Evolutionary conservation across 208 protist species (phyloP), one percentile per base, ranked within the genome.

Genomic region (Acanthamoeba healyi): DNA sequence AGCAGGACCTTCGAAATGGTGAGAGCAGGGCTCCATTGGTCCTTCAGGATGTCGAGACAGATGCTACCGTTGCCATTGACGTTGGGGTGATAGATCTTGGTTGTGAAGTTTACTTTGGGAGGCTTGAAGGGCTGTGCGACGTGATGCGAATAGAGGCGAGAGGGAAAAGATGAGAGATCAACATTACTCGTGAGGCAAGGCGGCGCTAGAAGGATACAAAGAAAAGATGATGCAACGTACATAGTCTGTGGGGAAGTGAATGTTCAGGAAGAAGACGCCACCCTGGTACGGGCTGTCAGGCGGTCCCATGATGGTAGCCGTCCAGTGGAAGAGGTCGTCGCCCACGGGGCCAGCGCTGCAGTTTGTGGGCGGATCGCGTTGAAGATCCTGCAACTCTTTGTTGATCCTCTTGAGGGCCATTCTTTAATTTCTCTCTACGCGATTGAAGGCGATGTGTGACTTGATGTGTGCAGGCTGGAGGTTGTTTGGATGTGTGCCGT

Each of bases 251-350:
- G 99, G 99, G 95, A 99, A 99, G 96, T 99, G 97, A 87, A 99
- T 99, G 97, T 99, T 99, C 32, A 99, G 97, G 95, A 99, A 99
- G 96, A 99, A 99, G 81, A 99, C 97, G 67, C 99, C 99, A 49
- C 98, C 98, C 29, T 98, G 97, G 96, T 99, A 99, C 77, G 99
- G 99, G 67, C 98, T 99, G 96, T 99, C 98, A 94, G 98, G 97
- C n/a, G 95, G 96, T 24, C 97, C 97, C 95, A 98, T 97, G 94
- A 98, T 98, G 54, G 97, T 98, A 15, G 97, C 97, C 70, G 42
- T 98, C 99, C 99, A 99, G 96, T 99, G 98, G 95, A 99, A 99
- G 44, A 99, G 91, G 94, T 99, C 99, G 94, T 99, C 98, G 91
- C 96, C 98, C 65, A 98, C 95, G 81, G 99, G 98, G 79, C 99